Percentiles rank a stretch among this genome's conserved stretches.
These are phyloP conservation scores for Citrus sp. DNA, from an alignment of 345 rosid genomes.

Conservation along the genomic window DNA sequence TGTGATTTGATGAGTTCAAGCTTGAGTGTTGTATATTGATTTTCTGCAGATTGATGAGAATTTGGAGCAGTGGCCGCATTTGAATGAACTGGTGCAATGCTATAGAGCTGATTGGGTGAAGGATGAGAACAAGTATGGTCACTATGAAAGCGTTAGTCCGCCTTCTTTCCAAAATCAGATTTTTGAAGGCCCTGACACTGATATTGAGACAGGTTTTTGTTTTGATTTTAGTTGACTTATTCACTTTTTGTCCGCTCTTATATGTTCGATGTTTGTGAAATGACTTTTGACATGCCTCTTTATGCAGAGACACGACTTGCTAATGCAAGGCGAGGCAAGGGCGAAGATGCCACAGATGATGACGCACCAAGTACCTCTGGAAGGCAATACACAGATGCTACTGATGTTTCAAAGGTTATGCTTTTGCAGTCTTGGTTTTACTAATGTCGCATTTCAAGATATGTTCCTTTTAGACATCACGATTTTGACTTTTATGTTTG, in stretches of 20 bases:
- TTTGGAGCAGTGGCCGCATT: constrained; percentile 96
- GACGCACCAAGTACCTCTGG: constrained; percentile 79
- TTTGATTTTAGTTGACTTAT: not conserved
- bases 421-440: not conserved
- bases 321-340: constrained; percentile 60
- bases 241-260: not conserved
- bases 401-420: constrained; percentile 47
- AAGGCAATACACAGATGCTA: constrained; percentile 56
- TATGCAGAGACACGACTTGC: constrained; percentile 75
- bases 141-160: constrained; percentile 60
- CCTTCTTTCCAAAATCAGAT: constrained; percentile 74
- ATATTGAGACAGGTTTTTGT: constrained; percentile 77
- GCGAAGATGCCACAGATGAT: constrained; percentile 63
- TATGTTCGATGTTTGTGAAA: not conserved
- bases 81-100: constrained; percentile 80
- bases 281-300: constrained; percentile 17
- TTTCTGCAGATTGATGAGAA: constrained; percentile 73
- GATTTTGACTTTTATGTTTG: not conserved
- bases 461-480: not conserved
- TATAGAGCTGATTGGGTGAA: constrained; percentile 89
- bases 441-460: not conserved
- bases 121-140: constrained; percentile 92
- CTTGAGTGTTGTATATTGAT: not conserved
- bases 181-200: constrained; percentile 97
- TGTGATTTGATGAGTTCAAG: not conserved